phyloP scores from a whole-genome alignment of 2,329 filamentous ascomycete species.

The Thermochaetoides dissita region DNA sequence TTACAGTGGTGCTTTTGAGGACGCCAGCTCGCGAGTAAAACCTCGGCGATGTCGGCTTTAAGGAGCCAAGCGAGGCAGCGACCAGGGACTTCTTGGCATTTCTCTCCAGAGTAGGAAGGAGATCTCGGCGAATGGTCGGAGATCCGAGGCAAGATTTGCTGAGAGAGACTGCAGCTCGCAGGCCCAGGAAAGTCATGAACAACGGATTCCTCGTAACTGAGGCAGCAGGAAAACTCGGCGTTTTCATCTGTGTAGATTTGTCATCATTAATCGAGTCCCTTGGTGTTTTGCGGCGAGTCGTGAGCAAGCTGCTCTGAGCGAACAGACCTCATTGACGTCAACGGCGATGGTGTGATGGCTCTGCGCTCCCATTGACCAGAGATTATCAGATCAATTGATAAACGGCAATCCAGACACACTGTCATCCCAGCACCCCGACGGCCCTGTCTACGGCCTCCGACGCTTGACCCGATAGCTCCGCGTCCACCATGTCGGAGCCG shows the following conservation, averaged over 20 bases:
- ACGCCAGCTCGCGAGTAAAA: background rate
- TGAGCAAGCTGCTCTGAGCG: background rate
- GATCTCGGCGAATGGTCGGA: conserved; percentile 8
- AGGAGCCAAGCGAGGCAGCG: too few species aligned
- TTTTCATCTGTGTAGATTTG: background rate
- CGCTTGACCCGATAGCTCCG: conserved; percentile 11
- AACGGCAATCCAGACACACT: conserved; percentile 4
- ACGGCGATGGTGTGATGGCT: background rate
- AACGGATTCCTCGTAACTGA: background rate
- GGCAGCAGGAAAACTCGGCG: background rate
- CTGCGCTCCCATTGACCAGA: too few species aligned
- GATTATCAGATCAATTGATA: conserved; percentile 14
- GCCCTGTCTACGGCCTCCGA: background rate
- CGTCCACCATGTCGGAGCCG: conserved; percentile 16
- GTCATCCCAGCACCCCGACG: background rate
- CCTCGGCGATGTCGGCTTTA: conserved; percentile 6
- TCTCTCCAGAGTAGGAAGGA: background rate
- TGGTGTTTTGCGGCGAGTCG: background rate
- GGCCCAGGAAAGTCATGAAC: background rate
- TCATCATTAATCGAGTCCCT: background rate
- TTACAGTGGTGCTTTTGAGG: too few species aligned
- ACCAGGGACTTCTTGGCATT: too few species aligned
- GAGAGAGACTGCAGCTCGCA: background rate
- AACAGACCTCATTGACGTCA: background rate
- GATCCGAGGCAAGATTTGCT: conserved; percentile 2